Conservation (phyloP, 1,284 basidiomycete species). For the Pascua guehoae region DNA sequence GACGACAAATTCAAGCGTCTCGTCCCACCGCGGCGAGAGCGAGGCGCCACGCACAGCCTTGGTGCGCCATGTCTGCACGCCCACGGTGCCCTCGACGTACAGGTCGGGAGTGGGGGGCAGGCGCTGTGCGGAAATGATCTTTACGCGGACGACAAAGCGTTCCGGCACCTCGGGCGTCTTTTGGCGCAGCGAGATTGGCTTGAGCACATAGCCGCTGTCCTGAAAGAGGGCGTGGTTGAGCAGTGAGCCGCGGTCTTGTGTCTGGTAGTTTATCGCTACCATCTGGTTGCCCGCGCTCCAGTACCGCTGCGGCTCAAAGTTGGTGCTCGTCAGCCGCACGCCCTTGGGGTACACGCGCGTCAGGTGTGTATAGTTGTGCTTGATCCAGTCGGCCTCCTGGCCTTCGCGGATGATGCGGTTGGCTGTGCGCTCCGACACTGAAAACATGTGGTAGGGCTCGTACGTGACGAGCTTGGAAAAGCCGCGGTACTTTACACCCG, state of each 20-base stretch:
- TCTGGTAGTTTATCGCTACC: slow-evolving; percentile 99
- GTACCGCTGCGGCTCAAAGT: slow-evolving; percentile 83
- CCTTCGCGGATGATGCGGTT: slow-evolving; percentile 52
- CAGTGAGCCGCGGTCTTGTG: slow-evolving; percentile 63
- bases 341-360: slow-evolving; percentile 89
- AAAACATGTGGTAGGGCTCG: slow-evolving; percentile 84
- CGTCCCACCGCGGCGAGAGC: slow-evolving; percentile 85
- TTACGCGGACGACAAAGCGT: slow-evolving; percentile 46
- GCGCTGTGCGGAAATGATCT: slow-evolving; percentile 91
- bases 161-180: slow-evolving; percentile 61
- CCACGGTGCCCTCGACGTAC: slow-evolving; percentile 34
- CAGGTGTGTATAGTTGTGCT: slow-evolving; percentile 81
- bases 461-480: slow-evolving; percentile 88
- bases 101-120: slow-evolving; percentile 72
- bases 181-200: slow-evolving; percentile 71
- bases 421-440: slow-evolving; percentile 81
- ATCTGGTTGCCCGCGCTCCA: slow-evolving; percentile 90
- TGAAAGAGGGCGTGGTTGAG: slow-evolving; percentile 94
- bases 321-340: slow-evolving; percentile 73
- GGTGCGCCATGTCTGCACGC: slow-evolving; percentile 49
- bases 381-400: slow-evolving; percentile 68
- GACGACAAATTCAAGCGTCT: slow-evolving; percentile 66
- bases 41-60: slow-evolving; percentile 72
- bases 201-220: slow-evolving; percentile 82
- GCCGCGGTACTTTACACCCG: slow-evolving; percentile 91